Evolutionary conservation across 2,329 filamentous ascomycete species (phyloP).

Genomic region (Daldinia sp.): DNA sequence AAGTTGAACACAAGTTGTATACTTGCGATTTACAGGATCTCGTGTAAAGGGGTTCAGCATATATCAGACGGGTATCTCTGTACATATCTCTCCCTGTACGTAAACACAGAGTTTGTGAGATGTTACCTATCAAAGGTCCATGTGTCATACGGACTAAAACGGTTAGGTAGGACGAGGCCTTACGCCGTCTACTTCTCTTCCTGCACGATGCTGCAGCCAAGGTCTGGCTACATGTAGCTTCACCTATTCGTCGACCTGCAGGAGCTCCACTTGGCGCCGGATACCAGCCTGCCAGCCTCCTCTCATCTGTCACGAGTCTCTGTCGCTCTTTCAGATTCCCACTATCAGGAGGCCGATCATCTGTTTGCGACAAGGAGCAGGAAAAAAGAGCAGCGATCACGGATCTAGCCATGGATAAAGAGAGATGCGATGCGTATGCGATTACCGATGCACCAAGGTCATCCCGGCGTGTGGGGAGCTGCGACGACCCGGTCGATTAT

Average conservation of each 20-base stretch:
- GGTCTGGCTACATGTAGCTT: slow-evolving; percentile 43
- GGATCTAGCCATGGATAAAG: slow-evolving; percentile 51
- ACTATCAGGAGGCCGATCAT: slow-evolving; percentile 44
- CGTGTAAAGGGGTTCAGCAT: slow-evolving; percentile 37
- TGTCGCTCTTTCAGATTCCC: slow-evolving; percentile 44
- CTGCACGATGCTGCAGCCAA: slow-evolving; percentile 53
- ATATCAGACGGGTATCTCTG: slow-evolving; percentile 37
- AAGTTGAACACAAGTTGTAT: slow-evolving; percentile 9
- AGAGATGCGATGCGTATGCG: slow-evolving; percentile 49
- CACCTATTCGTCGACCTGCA: slow-evolving; percentile 53
- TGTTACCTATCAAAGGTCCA: slow-evolving; percentile 39
- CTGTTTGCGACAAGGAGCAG: slow-evolving; percentile 38
- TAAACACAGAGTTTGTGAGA: slow-evolving; percentile 43
- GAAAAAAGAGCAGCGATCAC: slow-evolving; percentile 42
- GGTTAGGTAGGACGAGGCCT: slow-evolving; percentile 48
- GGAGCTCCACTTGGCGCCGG: slow-evolving; percentile 42
- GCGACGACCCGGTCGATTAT: slow-evolving; percentile 41
- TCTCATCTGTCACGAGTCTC: slow-evolving; percentile 42
- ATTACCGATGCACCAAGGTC: slow-evolving; percentile 46
- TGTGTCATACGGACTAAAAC: slow-evolving; percentile 45
- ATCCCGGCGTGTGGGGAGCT: slow-evolving; percentile 42
- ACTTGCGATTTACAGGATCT: slow-evolving; percentile 24
- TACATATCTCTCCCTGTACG: slow-evolving; percentile 5
- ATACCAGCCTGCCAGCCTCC: slow-evolving; percentile 32
- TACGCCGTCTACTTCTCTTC: slow-evolving; percentile 45